Evolutionary conservation across 805 yeast species (phyloP), one percentile per base, ranked within the genome.

Genomic region (Kodamaea restingae): DNA sequence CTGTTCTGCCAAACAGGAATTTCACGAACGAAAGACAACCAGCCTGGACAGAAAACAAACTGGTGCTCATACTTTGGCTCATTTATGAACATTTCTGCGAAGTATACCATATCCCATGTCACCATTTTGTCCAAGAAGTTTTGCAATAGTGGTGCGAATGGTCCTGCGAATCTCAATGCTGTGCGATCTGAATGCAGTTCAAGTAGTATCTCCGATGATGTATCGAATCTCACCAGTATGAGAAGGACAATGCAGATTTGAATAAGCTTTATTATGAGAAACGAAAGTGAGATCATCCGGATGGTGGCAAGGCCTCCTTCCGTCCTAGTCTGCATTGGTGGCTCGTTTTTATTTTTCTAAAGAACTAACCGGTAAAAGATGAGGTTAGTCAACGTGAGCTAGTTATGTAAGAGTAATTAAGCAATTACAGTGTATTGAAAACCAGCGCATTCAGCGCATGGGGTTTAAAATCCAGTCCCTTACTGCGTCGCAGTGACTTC

Each of bases 101-200:
- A 88, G 58, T 81, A 88, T 0, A 88, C 93, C 1, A 81, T 71
- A 57, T 91, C 98, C 98, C 98, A 91, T 3, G 80, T 71, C 18
- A 85, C 63, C 4, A 87, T 65, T 40, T 75, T 78, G 38, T 74
- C 67, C 37, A 78, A 52, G 1, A 78, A 34, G 21, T 15, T 18
- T n/a, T 12, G 32, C 21, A 18, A 15, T 4, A 17, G 18, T 7
- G 32, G 32, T 7, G 32, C 32, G 12, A 30, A 30, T 4, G 32
- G 32, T 4, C 32, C 32, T 9, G 21, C n/a, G 20, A 17, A 17
- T n/a, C 50, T 31, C 20, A 38, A 32, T 17, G 54, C 28, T 12
- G 43, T 9, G 20, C 25, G 7, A 18, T 21, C 8, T 25, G 10
- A 21, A 30, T 58, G 55, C 17, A 32, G 29, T 2, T 46, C 51